Evolutionary conservation across 106 monocot species (phyloP).

Genomic region (Amphibolis antarctica): DNA sequence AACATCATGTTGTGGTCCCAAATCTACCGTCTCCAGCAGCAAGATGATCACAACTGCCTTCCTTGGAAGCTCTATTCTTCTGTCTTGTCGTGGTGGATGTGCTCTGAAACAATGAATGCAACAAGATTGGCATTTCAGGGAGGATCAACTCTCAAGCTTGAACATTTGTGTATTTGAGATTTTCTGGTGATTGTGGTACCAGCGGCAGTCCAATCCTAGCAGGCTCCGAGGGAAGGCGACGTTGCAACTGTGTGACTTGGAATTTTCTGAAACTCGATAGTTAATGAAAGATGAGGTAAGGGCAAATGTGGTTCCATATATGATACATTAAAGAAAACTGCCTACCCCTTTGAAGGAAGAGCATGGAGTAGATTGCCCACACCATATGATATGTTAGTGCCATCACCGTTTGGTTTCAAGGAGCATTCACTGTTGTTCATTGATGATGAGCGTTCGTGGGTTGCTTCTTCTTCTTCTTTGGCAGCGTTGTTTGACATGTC

Average conservation of each 20-base stretch:
- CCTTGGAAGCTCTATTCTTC: conserved; percentile 11
- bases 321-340: background rate
- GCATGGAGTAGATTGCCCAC: background rate
- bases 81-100: background rate
- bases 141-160: background rate
- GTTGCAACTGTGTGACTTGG: conserved; percentile 11
- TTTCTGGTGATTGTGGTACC: conserved; percentile 6
- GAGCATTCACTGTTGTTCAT: conserved; percentile 1
- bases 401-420: background rate
- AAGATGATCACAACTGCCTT: background rate
- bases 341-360: conserved; percentile 16
- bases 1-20: too few relatives aligned
- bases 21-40: conserved; percentile 9
- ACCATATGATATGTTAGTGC: background rate
- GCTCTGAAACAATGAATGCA: conserved; percentile 4
- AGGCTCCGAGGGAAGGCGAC: background rate
- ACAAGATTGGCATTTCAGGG: background rate
- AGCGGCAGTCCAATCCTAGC: background rate
- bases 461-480: conserved; percentile 2
- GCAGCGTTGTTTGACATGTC: background rate
- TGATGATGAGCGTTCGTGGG: background rate
- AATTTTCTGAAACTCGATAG: conserved; percentile 10
- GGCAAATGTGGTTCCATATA: background rate
- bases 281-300: background rate
- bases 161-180: background rate